phyloP scores from a whole-genome alignment of 1,139 yeast species.

The Saccharomyces pastorianus region DNA sequence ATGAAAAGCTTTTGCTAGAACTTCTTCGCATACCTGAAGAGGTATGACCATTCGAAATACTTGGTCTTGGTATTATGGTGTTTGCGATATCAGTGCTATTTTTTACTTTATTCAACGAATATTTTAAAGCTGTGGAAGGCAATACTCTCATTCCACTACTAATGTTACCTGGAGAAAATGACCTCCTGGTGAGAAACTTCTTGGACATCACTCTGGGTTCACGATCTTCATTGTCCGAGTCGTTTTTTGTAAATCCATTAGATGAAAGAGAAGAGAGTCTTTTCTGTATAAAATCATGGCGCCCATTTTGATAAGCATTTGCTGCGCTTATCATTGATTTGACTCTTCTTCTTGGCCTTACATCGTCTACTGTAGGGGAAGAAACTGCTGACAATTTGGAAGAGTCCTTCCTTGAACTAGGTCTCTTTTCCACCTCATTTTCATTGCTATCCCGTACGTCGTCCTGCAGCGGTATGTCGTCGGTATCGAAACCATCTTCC shows the following conservation, averaged over 20 bases:
- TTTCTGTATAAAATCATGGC: no score
- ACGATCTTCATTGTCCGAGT: slow-evolving; percentile 10
- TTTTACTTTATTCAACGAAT: slow-evolving; percentile 17
- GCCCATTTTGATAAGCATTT: no score
- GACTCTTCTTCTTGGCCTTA: no score
- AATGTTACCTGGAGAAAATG: slow-evolving; percentile 25
- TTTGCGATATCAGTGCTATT: slow-evolving; percentile 9
- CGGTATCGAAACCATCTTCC: neutral
- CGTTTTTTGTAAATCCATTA: neutral
- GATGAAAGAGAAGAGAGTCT: neutral
- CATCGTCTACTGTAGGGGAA: no score
- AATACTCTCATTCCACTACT: slow-evolving; percentile 17
- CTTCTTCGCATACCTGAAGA: neutral
- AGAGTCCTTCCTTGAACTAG: no score
- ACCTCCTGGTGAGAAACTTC: slow-evolving; percentile 22
- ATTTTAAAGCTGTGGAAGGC: slow-evolving; percentile 17
- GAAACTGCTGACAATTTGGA: no score
- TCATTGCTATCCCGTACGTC: no score
- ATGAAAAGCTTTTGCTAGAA: slow-evolving; percentile 1
- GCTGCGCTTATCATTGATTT: no score
- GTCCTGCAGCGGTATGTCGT: no score
- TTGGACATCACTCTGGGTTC: slow-evolving; percentile 24
- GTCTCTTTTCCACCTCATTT: no score
- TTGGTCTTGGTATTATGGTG: slow-evolving; percentile 9
- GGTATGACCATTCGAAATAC: slow-evolving; percentile 5